Evolutionary conservation across 169 alveolate genomes (phyloP).

Genomic region (Babesia gibsoni): DNA sequence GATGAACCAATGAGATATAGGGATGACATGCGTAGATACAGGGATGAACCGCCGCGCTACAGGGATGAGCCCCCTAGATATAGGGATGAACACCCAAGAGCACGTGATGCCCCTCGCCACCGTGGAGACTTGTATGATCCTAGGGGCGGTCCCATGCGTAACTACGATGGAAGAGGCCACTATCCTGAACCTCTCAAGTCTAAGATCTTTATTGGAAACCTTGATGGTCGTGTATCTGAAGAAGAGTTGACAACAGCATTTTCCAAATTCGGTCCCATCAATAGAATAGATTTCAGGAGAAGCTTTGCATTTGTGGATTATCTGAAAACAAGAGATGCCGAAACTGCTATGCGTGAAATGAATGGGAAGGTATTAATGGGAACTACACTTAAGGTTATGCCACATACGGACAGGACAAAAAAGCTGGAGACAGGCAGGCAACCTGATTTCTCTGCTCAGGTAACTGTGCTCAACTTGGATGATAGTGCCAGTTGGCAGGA

Average conservation of each 20-base stretch:
- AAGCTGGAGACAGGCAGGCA: constrained; percentile 39
- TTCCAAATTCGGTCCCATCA: constrained; percentile 75
- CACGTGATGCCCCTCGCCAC: constrained; percentile 19
- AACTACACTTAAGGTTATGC: constrained; percentile 72
- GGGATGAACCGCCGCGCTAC: constrained; percentile 27
- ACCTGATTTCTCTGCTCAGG: constrained; percentile 63
- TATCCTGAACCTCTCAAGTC: constrained; percentile 48
- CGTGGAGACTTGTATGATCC: not conserved
- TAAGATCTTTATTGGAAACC: constrained; percentile 80
- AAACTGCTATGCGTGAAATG: constrained; percentile 67
- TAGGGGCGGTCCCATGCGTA: constrained; percentile 14
- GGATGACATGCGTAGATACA: constrained; percentile 1
- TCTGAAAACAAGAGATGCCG: constrained; percentile 64
- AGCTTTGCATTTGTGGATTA: constrained; percentile 82
- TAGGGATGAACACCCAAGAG: constrained; percentile 10
- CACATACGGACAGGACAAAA: constrained; percentile 68
- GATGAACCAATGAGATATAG: constrained; percentile 13
- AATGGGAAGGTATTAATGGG: constrained; percentile 65
- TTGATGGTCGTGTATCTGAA: constrained; percentile 78
- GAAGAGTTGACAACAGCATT: constrained; percentile 77
- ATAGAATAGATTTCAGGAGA: constrained; percentile 73
- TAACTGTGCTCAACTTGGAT: constrained; percentile 76
- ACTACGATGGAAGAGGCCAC: not conserved
- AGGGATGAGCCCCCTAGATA: constrained; percentile 26
- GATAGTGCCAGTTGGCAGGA: constrained; percentile 85